A percentile compares a stretch with the other conserved stretches of the same genome.
These are phyloP conservation scores for Pezicula rhizophila DNA, from an alignment of 2,329 filamentous ascomycete genomes.

Conservation along the genomic window DNA sequence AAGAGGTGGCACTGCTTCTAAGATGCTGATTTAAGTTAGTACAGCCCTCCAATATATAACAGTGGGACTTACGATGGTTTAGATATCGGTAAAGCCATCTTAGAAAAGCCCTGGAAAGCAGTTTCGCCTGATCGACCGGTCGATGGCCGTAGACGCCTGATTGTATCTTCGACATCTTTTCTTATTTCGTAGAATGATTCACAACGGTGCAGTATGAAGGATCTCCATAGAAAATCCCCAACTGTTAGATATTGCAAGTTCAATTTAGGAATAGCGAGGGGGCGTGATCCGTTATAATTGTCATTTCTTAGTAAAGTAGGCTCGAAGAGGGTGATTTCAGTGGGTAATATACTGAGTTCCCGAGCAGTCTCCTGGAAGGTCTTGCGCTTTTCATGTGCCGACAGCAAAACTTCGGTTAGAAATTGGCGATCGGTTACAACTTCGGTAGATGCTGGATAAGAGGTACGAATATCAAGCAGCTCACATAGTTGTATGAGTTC, in stretches of 20 bases:
- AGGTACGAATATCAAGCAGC: constrained; percentile 70
- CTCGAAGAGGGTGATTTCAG: constrained; percentile 77
- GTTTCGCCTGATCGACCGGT: constrained; percentile 57
- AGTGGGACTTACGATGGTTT: constrained; percentile 55
- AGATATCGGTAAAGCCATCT: constrained; percentile 82
- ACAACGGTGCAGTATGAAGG: constrained; percentile 79
- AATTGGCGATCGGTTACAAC: constrained; percentile 59
- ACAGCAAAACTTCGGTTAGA: constrained; percentile 66
- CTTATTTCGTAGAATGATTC: constrained; percentile 93
- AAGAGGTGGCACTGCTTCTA: constrained; percentile 76
- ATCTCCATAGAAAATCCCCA: constrained; percentile 95
- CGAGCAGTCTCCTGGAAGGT: constrained; percentile 77
- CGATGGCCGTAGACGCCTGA: constrained; percentile 74
- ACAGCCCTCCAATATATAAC: constrained; percentile 9
- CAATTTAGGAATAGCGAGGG: constrained; percentile 85
- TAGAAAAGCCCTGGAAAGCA: constrained; percentile 77
- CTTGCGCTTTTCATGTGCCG: constrained; percentile 67
- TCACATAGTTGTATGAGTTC: constrained; percentile 67
- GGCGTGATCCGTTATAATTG: constrained; percentile 77
- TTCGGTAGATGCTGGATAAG: constrained; percentile 69
- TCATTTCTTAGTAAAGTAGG: constrained; percentile 73
- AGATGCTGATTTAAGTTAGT: constrained; percentile 43
- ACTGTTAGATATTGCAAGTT: constrained; percentile 94
- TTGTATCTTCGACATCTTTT: constrained; percentile 77
- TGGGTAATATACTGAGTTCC: constrained; percentile 72